Conservation (phyloP, 805 yeast species). For the Jamesozyma lodderae region DNA sequence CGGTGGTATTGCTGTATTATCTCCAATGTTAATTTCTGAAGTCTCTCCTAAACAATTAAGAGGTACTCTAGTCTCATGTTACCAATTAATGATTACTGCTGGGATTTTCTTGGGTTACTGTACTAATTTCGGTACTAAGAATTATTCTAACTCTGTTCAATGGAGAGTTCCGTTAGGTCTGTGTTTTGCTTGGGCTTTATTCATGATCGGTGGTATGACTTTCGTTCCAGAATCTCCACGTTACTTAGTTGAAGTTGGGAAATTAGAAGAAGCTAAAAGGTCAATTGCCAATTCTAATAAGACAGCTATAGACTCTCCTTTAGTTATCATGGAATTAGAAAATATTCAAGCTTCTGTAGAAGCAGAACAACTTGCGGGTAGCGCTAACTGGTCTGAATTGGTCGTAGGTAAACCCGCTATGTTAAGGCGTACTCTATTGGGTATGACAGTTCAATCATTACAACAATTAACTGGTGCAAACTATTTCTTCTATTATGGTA, state of each 20-base stretch:
- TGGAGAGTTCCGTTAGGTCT: constrained; percentile 72
- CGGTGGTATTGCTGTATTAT: constrained; percentile 67
- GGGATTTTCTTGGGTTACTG: constrained; percentile 78
- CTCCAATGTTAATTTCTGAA: constrained; percentile 58
- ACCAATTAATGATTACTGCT: constrained; percentile 62
- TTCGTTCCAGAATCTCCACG: constrained; percentile 75
- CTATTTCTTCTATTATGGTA: constrained; percentile 63
- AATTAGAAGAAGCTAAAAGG: constrained; percentile 51
- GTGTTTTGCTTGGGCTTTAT: constrained; percentile 41
- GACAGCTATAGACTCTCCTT: constrained; percentile 42
- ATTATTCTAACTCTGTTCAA: constrained; percentile 39
- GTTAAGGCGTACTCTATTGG: constrained; percentile 39
- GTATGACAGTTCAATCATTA: constrained; percentile 51
- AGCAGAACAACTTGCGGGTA: constrained; percentile 52
- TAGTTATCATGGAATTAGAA: constrained; percentile 49
- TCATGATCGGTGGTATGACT: constrained; percentile 33
- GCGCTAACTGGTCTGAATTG: constrained; percentile 58
- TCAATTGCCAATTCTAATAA: constrained; percentile 55
- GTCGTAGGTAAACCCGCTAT: constrained; percentile 61
- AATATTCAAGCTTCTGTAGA: constrained; percentile 52
- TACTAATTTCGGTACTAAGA: constrained; percentile 52
- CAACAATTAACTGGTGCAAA: constrained; percentile 66
- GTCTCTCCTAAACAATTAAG: constrained; percentile 39
- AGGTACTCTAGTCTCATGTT: constrained; percentile 66
- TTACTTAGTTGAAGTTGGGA: constrained; percentile 48